Conservation (phyloP, 805 yeast genomes). For the Wickerhamomyces pijperi region DNA sequence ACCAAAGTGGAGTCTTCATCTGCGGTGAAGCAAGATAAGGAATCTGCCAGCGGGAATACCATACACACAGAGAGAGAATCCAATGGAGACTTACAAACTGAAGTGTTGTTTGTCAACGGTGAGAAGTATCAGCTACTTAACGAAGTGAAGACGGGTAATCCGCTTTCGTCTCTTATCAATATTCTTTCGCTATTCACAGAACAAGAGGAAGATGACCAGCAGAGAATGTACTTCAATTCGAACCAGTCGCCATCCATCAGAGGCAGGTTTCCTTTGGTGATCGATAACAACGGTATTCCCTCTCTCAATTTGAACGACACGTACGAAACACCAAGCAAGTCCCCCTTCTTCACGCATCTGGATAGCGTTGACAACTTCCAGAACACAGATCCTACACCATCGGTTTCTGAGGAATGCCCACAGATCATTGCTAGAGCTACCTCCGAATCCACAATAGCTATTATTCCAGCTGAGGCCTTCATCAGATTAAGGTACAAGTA, state of each 20-base stretch:
- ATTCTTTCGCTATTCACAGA: slow-evolving; percentile 68
- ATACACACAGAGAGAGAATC: too few species aligned
- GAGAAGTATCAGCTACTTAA: slow-evolving; percentile 65
- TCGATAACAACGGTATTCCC: slow-evolving; percentile 7
- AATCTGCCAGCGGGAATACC: too few species aligned
- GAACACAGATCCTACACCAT: not conserved
- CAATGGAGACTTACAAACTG: too few species aligned
- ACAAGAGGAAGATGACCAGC: slow-evolving; percentile 19
- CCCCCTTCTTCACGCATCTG: not conserved
- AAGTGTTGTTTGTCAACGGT: slow-evolving; percentile 37
- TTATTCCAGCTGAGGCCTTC: slow-evolving; percentile 82
- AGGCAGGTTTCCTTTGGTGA: not conserved
- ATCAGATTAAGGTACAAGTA: slow-evolving; percentile 56
- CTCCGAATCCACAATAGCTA: slow-evolving; percentile 73
- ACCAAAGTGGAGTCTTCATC: slow-evolving; percentile 34
- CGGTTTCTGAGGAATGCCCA: slow-evolving; percentile 7
- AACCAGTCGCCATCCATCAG: not conserved
- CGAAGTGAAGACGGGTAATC: slow-evolving; percentile 74
- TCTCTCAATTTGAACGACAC: slow-evolving; percentile 11
- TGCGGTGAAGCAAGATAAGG: not conserved
- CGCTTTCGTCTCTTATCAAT: slow-evolving; percentile 72
- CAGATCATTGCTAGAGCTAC: slow-evolving; percentile 64
- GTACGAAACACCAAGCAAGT: not conserved
- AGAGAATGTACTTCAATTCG: not conserved
- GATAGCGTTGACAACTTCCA: not conserved